Evolutionary conservation across 108 stramenopile genomes (phyloP), one percentile per base, ranked within the genome.

Genomic region (Phaeodactylum tricornutum): DNA sequence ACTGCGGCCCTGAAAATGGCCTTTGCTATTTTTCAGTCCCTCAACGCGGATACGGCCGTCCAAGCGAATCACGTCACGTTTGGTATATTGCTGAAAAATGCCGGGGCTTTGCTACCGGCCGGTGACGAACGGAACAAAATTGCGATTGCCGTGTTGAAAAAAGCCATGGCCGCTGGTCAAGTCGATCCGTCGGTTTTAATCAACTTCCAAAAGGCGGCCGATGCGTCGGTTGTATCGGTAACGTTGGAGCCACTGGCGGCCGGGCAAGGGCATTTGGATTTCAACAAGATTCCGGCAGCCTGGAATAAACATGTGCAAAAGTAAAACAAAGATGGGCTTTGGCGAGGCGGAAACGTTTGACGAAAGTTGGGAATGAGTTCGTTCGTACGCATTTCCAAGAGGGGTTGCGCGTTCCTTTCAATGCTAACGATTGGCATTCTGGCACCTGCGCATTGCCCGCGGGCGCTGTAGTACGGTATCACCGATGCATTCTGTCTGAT

Each of bases 1-100:
- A 50, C 41, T 35, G 48, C 52, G 37, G 47, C 72, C 26, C 30
- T 70, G 43, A 61, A 74, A 44, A 71, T 71, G 50, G 62, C 69
- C n/a, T 71, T 71, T 59, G 69, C 69, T 1, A 55, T 71, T 35
- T 50, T 64, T 33, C 61, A 71, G 33, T 44, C 58, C 9, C 34
- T 57, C 15, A 28, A 41, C 29, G 28, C 54, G 11, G 58, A 59
- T 20, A 28, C 40, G n/a, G 29, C 32, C n/a, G 11, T 57, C 11
- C 11, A 47, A 8, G 26, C 57, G 3, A 53, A 53, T 31, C 3
- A 39, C 11, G 16, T 31, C 15, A 71, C 59, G 6, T 71, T 53
- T 38, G 34, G 52, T 20, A 71, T 42, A 4, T 19, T 71, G 0
- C 37, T 71, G 27, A 53, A 43, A 28, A 52, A 57, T 23, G 46